Base-by-base conservation (phyloP, 371 early-diverging fungal species). In the Apophysomyces ossiformis region DNA sequence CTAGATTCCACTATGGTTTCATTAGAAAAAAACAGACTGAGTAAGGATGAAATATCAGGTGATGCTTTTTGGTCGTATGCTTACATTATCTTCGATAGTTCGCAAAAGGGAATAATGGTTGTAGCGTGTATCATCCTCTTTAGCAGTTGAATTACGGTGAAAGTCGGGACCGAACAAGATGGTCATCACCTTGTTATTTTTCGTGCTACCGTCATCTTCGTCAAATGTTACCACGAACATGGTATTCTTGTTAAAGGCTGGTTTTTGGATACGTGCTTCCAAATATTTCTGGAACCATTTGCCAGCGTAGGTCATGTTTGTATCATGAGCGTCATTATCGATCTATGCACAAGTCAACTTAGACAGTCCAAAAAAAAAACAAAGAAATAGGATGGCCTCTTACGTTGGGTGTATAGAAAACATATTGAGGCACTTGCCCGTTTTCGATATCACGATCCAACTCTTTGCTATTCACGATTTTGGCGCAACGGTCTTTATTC, bases 21-120 rank as follows among this genome's bases (percentile, higher is more conserved):
- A 26, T 3, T 3, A 26, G 2, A 26, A 26, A 26, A 26, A 26
- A 8, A 15, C 26, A 37, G 4, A 11, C 1, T 47, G 15, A 32
- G n/a, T 64, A 35, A 16, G 38, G 7, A 11, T 13, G 18, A 16
- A 13, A 13, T 38, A 54, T 12, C 57, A 64, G 8, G 5, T 41
- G 41, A 13, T 39, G 0, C 1, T 50, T 13, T 7, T 26, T 26
- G 32, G 32, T 3, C 3, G 11, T 12, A 35, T 5, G 46, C 69
- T 64, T 65, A 69, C 69, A 38, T 86, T 86, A 32, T 79, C 68
- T 70, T 89, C 88, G 32, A 89, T 73, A 37, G 89, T 89, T 26
- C 82, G 78, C 15, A 92, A 64, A 16, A 83, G 61, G 12, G 85
- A 85, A 71, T 89, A 91, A 62, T 91, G 92, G 41, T 75, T 78